Base-by-base conservation (phyloP, 1,284 basidiomycete genomes). In the Apiotrichum gamsii region DNA sequence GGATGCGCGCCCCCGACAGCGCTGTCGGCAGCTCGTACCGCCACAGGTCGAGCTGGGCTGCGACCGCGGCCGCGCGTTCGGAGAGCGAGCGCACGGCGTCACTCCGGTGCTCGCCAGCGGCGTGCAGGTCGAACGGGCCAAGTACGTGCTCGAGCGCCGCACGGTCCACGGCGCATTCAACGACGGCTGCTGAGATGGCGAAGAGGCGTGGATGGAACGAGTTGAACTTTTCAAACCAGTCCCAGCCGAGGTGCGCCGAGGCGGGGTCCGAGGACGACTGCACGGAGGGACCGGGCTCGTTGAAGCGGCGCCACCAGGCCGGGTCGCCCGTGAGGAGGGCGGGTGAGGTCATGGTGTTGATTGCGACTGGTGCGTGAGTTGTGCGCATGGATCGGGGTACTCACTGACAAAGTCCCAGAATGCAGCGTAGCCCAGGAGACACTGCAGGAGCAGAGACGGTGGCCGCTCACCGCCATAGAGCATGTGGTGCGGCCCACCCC, bases 401-500 rank as follows among this genome's bases (percentile, higher is more conserved):
- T 36, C 31, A 61, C 61, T 47, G 14, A 55, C 40, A 14, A 65
- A 39, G 39, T 61, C 59, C 20, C 49, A 24, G 15, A 59, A 45
- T 2, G 47, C 58, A 13, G 57, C 32, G 11, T 50, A 51, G 47
- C 59, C 62, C 5, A 60, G 47, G 21, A 56, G 23, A 32, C 54
- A 58, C n/a, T 51, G 47, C 13, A 38, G 40, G 35, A 60, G 31
- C 2, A 51, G 42, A 10, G 34, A 36, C 5, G 52, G 50, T 11
- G 40, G 30, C 11, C 15, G n/a, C 18, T 37, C 34, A 18, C n/a
- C 29, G 16, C 44, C 51, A 30, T 50, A 58, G 5, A 60, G 35
- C 19, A 60, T 58, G 11, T 31, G 19, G n/a, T 47, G 42, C 28
- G 52, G 54, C 9, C 62, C 60, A 11, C 58, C 60, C 19, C 61